These are phyloP conservation scores for Saposhnikovia divaricata DNA, from an alignment of 129 eudicot genomes.

Conservation along the genomic window DNA sequence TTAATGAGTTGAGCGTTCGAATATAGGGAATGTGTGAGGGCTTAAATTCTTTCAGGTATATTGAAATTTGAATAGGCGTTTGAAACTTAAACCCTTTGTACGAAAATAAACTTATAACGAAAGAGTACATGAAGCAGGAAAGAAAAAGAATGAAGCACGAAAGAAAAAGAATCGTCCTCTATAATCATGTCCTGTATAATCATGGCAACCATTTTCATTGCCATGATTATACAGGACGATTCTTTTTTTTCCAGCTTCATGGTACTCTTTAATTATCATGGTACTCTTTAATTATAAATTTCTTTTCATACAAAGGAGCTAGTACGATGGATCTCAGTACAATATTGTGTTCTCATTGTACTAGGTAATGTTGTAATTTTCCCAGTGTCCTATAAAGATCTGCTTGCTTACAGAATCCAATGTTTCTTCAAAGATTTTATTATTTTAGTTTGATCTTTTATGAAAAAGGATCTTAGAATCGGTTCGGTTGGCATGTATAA, in stretches of 20 bases:
- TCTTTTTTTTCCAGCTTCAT: neutral
- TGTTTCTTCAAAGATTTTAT: neutral
- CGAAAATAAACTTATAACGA: too few relatives aligned
- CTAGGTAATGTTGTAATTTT: neutral
- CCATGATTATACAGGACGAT: neutral
- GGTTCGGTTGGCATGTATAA: too few relatives aligned
- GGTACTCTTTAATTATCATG: neutral
- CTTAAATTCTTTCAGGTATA: too few relatives aligned
- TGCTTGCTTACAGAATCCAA: neutral
- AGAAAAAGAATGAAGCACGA: too few relatives aligned
- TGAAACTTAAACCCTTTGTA: too few relatives aligned
- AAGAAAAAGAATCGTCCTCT: too few relatives aligned
- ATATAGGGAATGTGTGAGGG: too few relatives aligned
- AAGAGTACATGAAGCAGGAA: too few relatives aligned
- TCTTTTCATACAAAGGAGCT: neutral
- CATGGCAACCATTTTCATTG: too few relatives aligned
- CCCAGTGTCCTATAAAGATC: neutral
- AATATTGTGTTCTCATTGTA: neutral
- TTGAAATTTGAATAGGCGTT: too few relatives aligned
- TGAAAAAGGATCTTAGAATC: neutral
- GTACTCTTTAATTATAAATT: neutral
- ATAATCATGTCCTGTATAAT: too few relatives aligned
- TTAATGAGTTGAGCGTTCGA: too few relatives aligned
- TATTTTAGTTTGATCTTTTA: neutral
- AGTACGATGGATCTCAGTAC: neutral